phyloP scores from a whole-genome alignment of 2,329 filamentous ascomycete species.

The Leptodontidium sp. region DNA sequence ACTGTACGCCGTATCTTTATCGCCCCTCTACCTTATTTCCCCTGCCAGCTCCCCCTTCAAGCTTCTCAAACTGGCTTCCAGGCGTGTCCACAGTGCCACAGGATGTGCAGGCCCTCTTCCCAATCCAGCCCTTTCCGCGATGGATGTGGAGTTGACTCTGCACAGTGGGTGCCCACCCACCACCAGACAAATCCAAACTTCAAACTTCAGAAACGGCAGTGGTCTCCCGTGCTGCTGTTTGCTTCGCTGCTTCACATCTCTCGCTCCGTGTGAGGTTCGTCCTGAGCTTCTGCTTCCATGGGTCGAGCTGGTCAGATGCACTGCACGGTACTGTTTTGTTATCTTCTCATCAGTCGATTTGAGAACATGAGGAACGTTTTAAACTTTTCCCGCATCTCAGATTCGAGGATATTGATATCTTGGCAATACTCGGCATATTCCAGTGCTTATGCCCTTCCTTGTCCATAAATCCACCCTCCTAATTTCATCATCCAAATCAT shows the following conservation, averaged over 20 bases:
- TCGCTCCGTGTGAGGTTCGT: neutral
- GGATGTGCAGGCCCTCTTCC: neutral
- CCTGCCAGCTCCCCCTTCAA: neutral
- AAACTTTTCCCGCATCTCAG: neutral
- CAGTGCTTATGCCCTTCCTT: neutral
- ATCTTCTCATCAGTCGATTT: neutral
- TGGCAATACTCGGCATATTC: constrained; percentile 12
- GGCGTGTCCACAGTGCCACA: constrained; percentile 3
- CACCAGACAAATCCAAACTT: neutral
- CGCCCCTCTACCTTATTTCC: constrained; percentile 14
- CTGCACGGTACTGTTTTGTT: neutral
- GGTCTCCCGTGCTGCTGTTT: too few relatives aligned
- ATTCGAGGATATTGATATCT: neutral
- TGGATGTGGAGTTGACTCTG: neutral
- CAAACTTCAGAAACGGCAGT: neutral
- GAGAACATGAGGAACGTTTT: neutral
- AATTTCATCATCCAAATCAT: too few relatives aligned
- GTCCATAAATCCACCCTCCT: too few relatives aligned
- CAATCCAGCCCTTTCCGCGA: constrained; percentile 4
- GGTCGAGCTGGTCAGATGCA: neutral
- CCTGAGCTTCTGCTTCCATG: neutral
- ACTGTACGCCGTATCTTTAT: neutral
- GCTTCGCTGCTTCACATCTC: neutral
- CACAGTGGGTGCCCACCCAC: neutral
- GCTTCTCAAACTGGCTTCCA: neutral